Conservation (phyloP, 768 basidiomycete genomes). For the Tremella fuciformis region DNA sequence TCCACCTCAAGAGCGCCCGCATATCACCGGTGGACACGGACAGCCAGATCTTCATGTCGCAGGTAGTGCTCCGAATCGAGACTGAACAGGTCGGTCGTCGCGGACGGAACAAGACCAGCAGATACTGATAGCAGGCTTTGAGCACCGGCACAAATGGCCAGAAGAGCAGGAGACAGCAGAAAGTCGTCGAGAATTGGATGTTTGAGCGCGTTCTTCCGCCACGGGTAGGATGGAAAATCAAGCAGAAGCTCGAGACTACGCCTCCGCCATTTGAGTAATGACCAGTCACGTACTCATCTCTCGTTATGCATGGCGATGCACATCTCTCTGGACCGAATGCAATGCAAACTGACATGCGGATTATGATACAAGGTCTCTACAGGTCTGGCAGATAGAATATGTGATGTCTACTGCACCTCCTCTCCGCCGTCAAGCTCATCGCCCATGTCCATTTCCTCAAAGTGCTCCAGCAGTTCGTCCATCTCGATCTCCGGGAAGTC, state of each 20-base stretch:
- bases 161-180: slow-evolving; percentile 9
- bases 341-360: neutral
- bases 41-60: slow-evolving; percentile 4
- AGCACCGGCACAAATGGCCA: slow-evolving; percentile 1
- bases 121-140: slow-evolving; percentile 12
- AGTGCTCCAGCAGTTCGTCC: slow-evolving; percentile 83
- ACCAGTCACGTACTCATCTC: neutral
- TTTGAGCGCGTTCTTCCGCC: slow-evolving; percentile 17
- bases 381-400: neutral
- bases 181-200: slow-evolving; percentile 18
- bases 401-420: slow-evolving; percentile 14
- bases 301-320: slow-evolving; percentile 2
- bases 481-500: slow-evolving; percentile 86
- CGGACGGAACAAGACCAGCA: neutral
- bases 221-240: slow-evolving; percentile 16
- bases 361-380: neutral
- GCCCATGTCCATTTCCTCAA: slow-evolving; percentile 80
- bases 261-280: slow-evolving; percentile 1
- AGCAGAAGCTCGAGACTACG: slow-evolving; percentile 12
- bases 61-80: slow-evolving; percentile 19
- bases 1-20: slow-evolving; percentile 15
- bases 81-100: slow-evolving; percentile 17
- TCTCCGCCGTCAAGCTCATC: slow-evolving; percentile 32
- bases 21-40: slow-evolving; percentile 11
- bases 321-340: neutral